Conservation (phyloP, 495 filamentous ascomycete genomes). For the Usnea hakonensis region DNA sequence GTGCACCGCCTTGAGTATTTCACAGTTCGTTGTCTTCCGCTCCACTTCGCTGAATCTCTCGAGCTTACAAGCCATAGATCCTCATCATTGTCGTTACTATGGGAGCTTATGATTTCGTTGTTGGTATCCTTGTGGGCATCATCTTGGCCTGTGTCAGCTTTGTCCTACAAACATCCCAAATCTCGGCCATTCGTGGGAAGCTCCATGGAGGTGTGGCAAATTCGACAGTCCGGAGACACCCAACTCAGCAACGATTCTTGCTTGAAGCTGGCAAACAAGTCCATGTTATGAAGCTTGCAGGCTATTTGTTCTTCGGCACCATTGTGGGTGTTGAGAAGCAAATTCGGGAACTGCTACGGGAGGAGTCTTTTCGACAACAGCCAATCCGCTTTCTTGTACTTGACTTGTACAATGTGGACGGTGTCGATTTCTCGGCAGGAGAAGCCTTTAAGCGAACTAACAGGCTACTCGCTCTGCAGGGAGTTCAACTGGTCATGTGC, state of each 20-base stretch:
- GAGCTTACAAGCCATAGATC: conserved; percentile 47
- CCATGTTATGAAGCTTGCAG: conserved; percentile 79
- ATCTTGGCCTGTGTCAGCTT: conserved; percentile 83
- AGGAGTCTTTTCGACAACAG: conserved; percentile 63
- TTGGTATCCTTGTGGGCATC: conserved; percentile 86
- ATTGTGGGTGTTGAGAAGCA: conserved; percentile 89
- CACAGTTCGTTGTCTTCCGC: conserved; percentile 49
- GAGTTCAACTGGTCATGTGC: conserved; percentile 71
- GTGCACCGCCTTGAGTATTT: conserved; percentile 78
- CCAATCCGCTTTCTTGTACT: conserved; percentile 89
- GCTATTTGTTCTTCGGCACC: conserved; percentile 93
- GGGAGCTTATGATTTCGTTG: conserved; percentile 93
- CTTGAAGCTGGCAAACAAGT: conserved; percentile 80
- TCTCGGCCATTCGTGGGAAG: conserved; percentile 76
- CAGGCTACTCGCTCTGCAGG: conserved; percentile 62
- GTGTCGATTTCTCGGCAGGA: conserved; percentile 89
- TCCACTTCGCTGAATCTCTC: background rate
- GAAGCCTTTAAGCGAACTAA: conserved; percentile 91
- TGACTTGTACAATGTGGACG: conserved; percentile 81
- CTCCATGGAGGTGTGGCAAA: conserved; percentile 81
- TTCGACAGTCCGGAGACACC: conserved; percentile 85
- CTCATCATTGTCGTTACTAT: conserved; percentile 90
- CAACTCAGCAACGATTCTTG: conserved; percentile 79
- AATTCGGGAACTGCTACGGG: conserved; percentile 72
- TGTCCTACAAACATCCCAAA: conserved; percentile 82